These are phyloP conservation scores for Immersiporthe knoxdaviesiana DNA, from an alignment of 2,329 filamentous ascomycete species.

Conservation along the genomic window DNA sequence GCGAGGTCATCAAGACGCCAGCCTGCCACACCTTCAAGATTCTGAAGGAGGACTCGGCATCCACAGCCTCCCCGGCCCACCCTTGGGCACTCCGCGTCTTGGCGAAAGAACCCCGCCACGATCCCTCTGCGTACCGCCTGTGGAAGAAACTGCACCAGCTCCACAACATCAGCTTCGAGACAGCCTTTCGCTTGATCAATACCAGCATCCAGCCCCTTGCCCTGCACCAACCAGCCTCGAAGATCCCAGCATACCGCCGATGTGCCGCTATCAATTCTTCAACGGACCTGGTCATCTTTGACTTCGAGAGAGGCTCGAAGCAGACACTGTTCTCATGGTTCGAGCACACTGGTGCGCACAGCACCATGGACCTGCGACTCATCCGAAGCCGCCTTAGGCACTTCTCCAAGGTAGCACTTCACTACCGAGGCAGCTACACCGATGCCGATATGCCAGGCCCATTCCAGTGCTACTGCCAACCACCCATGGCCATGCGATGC, in stretches of 20 bases:
- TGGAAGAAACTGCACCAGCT: slow-evolving; percentile 23
- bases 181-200: slow-evolving; percentile 16
- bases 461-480: slow-evolving; percentile 21
- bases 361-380: background rate
- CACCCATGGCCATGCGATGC: background rate
- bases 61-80: too few species aligned
- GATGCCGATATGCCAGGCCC: background rate
- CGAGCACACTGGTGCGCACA: background rate
- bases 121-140: slow-evolving; percentile 17
- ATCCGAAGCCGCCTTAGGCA: slow-evolving; percentile 13
- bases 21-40: slow-evolving; percentile 30
- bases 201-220: background rate
- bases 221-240: background rate
- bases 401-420: slow-evolving; percentile 23
- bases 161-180: slow-evolving; percentile 21
- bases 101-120: background rate
- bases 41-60: background rate
- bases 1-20: slow-evolving; percentile 29
- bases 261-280: slow-evolving; percentile 18
- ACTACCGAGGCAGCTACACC: slow-evolving; percentile 10
- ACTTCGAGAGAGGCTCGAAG: slow-evolving; percentile 25
- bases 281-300: slow-evolving; percentile 32
- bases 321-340: slow-evolving; percentile 19
- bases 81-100: background rate
- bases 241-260: background rate